phyloP scores from a whole-genome alignment of 2,329 filamentous ascomycete species.

The Sordariomycetes sp. region DNA sequence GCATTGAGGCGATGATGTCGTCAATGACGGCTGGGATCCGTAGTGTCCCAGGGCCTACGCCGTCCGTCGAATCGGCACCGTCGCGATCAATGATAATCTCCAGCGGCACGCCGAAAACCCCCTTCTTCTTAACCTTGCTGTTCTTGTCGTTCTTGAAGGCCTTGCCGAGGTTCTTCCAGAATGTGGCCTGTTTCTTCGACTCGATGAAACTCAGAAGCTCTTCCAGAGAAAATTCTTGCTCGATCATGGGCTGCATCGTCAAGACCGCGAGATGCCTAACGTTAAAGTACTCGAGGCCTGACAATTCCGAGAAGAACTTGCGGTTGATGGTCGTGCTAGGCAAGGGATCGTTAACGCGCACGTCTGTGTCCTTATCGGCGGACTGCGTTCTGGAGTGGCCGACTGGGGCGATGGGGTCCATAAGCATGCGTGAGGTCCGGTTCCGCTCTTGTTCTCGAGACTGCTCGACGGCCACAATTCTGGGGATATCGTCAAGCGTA shows the following conservation, averaged over 20 bases:
- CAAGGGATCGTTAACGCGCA: conserved; percentile 42
- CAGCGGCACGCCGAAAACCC: conserved; percentile 82
- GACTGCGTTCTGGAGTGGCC: conserved; percentile 58
- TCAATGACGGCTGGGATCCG: conserved; percentile 93
- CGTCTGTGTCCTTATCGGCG: conserved; percentile 39
- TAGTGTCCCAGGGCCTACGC: conserved; percentile 83
- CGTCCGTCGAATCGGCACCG: conserved; percentile 94
- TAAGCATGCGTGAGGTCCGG: conserved; percentile 4
- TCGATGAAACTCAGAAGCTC: conserved; percentile 90
- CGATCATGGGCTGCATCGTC: conserved; percentile 87
- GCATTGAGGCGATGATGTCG: conserved; percentile 87
- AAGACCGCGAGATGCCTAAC: conserved; percentile 90
- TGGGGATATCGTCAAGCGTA: conserved; percentile 89
- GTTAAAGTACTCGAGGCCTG: conserved; percentile 93
- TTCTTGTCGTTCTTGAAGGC: conserved; percentile 82
- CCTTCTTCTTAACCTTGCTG: conserved; percentile 80
- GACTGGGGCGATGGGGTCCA: conserved; percentile 13
- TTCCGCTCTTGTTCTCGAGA: conserved; percentile 71
- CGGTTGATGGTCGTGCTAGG: conserved; percentile 47
- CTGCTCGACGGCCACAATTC: conserved; percentile 92
- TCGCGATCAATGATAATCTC: conserved; percentile 87
- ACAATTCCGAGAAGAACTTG: conserved; percentile 92
- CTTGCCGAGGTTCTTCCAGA: conserved; percentile 98
- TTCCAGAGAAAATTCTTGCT: conserved; percentile 85
- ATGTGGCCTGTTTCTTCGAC: conserved; percentile 76